A percentile compares a stretch with the other conserved stretches of the same genome.
These are phyloP conservation scores for Suhomyces wounanorum DNA, from an alignment of 1,139 yeast species.

Conservation along the genomic window DNA sequence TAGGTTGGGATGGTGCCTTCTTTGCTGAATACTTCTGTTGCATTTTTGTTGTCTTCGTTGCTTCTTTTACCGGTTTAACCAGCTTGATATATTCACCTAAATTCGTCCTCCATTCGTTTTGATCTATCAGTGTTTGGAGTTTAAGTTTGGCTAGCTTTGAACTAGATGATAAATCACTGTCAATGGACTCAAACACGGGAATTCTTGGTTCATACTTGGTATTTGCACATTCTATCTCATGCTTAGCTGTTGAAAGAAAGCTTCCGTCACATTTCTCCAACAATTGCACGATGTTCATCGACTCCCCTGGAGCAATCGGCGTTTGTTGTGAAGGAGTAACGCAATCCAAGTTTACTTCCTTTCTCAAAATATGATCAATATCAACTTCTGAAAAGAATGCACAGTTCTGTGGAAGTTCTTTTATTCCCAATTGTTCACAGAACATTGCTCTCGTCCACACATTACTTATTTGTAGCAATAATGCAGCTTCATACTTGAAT, in stretches of 20 bases:
- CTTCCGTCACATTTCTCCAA: slow-evolving; percentile 28
- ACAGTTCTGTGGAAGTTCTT: slow-evolving; percentile 89
- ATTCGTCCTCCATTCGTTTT: slow-evolving; percentile 29
- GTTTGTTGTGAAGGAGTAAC: slow-evolving; percentile 82
- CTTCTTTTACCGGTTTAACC: slow-evolving; percentile 11
- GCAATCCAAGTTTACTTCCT: slow-evolving; percentile 87
- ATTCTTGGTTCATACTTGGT: slow-evolving; percentile 25
- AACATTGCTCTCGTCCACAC: slow-evolving; percentile 97
- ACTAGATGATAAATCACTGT: slow-evolving; percentile 21
- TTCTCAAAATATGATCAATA: slow-evolving; percentile 81
- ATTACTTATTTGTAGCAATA: slow-evolving; percentile 85
- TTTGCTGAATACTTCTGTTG: not conserved
- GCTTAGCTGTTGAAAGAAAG: not conserved
- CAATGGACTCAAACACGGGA: slow-evolving; percentile 28
- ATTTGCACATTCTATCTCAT: slow-evolving; percentile 1
- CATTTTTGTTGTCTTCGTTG: slow-evolving; percentile 8
- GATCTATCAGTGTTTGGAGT: slow-evolving; percentile 32
- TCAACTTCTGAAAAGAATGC: slow-evolving; percentile 96
- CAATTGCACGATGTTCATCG: slow-evolving; percentile 60
- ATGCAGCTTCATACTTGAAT: slow-evolving; percentile 73
- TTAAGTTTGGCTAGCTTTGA: slow-evolving; percentile 26
- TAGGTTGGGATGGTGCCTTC: not conserved
- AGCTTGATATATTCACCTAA: slow-evolving; percentile 20
- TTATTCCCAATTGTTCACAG: slow-evolving; percentile 87
- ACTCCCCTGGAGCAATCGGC: slow-evolving; percentile 79